These are phyloP conservation scores for Kuraishia hungarica DNA, from an alignment of 805 yeast genomes.

Conservation along the genomic window DNA sequence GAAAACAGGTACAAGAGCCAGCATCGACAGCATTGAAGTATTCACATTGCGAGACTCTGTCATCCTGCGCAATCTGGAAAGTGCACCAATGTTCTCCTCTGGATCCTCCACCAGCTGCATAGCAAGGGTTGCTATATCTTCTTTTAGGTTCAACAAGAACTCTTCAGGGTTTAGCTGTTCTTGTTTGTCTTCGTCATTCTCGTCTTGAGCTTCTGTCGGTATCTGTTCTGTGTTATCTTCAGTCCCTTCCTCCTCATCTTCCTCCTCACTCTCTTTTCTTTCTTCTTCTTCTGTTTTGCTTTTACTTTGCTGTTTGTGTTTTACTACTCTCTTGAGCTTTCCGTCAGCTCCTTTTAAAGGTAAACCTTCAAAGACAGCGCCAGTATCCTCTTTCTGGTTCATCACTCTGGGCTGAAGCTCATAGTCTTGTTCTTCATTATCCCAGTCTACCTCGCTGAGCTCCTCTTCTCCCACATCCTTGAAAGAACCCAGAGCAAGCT, in stretches of 20 bases:
- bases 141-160: slow-evolving; percentile 55
- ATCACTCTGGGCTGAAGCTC: slow-evolving; percentile 63
- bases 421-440: slow-evolving; percentile 72
- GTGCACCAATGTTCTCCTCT: slow-evolving; percentile 64
- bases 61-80: slow-evolving; percentile 65
- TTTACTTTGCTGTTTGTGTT: slow-evolving; percentile 13
- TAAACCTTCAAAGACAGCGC: slow-evolving; percentile 47
- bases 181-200: slow-evolving; percentile 28
- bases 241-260: slow-evolving; percentile 9
- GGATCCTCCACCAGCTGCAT: slow-evolving; percentile 78
- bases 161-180: slow-evolving; percentile 42
- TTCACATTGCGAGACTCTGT: slow-evolving; percentile 56
- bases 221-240: slow-evolving; percentile 1
- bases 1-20: slow-evolving; percentile 79
- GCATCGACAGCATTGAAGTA: slow-evolving; percentile 61
- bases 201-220: slow-evolving; percentile 11
- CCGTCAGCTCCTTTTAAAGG: slow-evolving; percentile 78
- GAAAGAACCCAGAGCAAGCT: slow-evolving; percentile 29
- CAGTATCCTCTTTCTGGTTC: slow-evolving; percentile 30
- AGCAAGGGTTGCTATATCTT: slow-evolving; percentile 76
- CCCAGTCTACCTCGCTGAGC: slow-evolving; percentile 35
- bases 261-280: slow-evolving; percentile 8
- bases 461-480: slow-evolving; percentile 6
- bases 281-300: slow-evolving; percentile 8
- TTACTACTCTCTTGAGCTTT: slow-evolving; percentile 56